Base-by-base conservation (phyloP, 108 stramenopile species). In the Cyclotella kingstonii region DNA sequence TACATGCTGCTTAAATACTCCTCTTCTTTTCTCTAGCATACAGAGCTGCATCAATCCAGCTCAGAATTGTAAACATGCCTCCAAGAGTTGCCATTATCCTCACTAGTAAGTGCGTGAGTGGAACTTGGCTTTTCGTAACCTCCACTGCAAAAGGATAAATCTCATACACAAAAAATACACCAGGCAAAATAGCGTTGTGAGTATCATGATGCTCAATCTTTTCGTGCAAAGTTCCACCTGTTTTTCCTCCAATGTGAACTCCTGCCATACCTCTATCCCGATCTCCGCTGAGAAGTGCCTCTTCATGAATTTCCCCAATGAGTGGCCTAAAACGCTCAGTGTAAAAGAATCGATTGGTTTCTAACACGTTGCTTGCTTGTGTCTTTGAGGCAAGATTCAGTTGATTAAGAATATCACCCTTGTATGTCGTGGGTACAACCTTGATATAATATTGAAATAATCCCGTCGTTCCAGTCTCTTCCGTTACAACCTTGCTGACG, bases 121-220 rank as follows among this genome's bases (percentile, higher is more conserved):
- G 91, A 3, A 82, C 88, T 8, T 22, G 54, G 34, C 82, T 79
- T 53, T 70, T 63, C 12, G 73, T 63, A 27, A 96, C 87, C 70
- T 96, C 91, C 31, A 99, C 91, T 29, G 90, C 90, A 78, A 99
- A 99, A 1, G 98, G 96, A 36, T 96, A 95, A 9, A 99, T 86
- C 68, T 99, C 97, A 68, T 98, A 99, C 19, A 99, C 87, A 66
- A 97, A 97, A 72, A 98, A 99, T 19, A 99, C 86, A 0, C 98
- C 98, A 12, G 96, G 95, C 45, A 97, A 67, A 9, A 97, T 76
- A 0, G 86, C 70, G 57, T 93, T 91, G 67, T 82, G 80, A 26
- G 84, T 60, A 45, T 72, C 60, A 57, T 95, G 86, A 69, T 89
- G 86, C 15, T 85, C 71, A 40, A 81, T 45, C 51, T 86, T 76